Evolutionary conservation across 306 rosid genomes (phyloP), one percentile per base, ranked within the genome.

Genomic region (Acmispon strigosus): DNA sequence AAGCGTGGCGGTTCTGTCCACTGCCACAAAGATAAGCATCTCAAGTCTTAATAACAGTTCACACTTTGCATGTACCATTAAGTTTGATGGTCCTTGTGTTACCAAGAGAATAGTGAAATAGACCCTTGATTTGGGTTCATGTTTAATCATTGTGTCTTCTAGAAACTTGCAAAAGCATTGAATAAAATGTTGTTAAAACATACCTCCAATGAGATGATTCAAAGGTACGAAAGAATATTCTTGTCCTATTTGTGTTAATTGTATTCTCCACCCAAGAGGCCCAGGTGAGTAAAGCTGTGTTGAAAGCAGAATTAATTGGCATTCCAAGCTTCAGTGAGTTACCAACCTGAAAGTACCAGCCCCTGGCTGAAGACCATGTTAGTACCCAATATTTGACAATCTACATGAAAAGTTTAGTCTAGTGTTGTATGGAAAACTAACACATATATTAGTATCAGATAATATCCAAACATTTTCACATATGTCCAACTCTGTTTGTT

Each of bases 281-380:
- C 99, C 96, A 94, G 37, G 96, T 89, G 70, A 65, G 74, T 61
- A 94, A 49, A 67, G 99, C 96, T 65, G 60, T 76, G 48, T 54
- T 73, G 87, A 87, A 91, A 62, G 90, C 99, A 22, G 86, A 85
- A 29, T 79, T 83, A 42, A 91, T 86, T 69, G 96, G 80, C 96
- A 91, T 86, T 84, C 99, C 96, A 54, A 82, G 99, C 85, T 85
- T 94, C 74, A 94, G 67, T 10, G 97, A 83, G 76, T 67, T 82
- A 72, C 90, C 96, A 16, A 83, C 87, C 86, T 89, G 97, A 85
- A 94, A 91, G 84, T 94, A 91, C 87, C 92, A 86, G 76, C 97
- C 99, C 87, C 99, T 91, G 99, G 79, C 82, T 78, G 70, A 78
- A 53, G 49, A 78, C 29, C 82, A 70, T 19, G 74, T 83, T 81